Base-by-base conservation (phyloP, 83 land plant genomes). In the Diphasiastrum complanatum region DNA sequence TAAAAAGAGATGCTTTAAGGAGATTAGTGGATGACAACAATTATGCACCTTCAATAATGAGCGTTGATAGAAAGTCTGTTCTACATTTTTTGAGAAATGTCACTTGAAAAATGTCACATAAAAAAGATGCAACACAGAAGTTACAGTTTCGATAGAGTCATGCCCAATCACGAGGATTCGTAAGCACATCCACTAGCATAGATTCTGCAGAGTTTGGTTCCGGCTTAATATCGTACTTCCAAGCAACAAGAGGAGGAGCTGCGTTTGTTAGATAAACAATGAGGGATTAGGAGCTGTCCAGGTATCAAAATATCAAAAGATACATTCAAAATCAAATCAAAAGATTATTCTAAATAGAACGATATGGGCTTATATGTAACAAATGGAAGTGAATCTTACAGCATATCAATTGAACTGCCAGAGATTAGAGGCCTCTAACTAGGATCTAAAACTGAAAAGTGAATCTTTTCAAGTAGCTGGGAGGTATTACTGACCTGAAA, bases 201-300 rank as follows among this genome's bases (percentile, higher is more conserved):
- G 69, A 69, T 49, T 75, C 78, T 33, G 61, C 47, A 35, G 78
- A 64, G 29, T 64, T 74, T 27, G 23, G 12, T 45, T 70, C 69
- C 27, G 78, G 78, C 27, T 31, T 33, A 16, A 52, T 65, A 40
- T 75, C 46, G 47, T 75, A 75, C 52, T 70, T 75, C 78, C 78
- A 75, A 25, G 78, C 75, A 25, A 70, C 57, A 12, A 75, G 49
- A n/a, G 78, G 78, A 29, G 74, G 78, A 24, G 78, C 78, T 75
- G 78, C 69, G n/a, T n/a, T n/a, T n/a, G n/a, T n/a, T n/a, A 61
- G 33, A 30, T 14, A 48, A 35, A 26, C 19, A 45, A 8, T 10
- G 1, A 1, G 34, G 38, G 48, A 16, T 30, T 40, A 16, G 8
- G 16, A 40, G 43, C 43, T 40, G 8, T 16, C 43, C 8, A 8